Evolutionary conservation across 1,284 basidiomycete species (phyloP).

Genomic region (Leucoagaricus sp.): DNA sequence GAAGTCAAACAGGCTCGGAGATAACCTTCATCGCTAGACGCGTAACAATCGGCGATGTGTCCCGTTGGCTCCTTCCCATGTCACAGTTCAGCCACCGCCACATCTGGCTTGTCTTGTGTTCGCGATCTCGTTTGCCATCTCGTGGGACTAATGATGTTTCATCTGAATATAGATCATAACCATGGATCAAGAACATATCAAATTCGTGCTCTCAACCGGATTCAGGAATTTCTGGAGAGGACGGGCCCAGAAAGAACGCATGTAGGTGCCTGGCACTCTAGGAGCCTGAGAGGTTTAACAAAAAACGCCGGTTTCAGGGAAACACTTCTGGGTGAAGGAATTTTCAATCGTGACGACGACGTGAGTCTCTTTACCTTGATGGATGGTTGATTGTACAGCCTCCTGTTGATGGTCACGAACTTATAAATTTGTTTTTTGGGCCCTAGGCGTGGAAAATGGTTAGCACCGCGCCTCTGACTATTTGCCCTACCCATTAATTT

Average conservation of each 20-base stretch:
- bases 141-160: conserved; percentile 17
- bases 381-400: conserved; percentile 5
- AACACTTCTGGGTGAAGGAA: conserved; percentile 66
- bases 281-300: background rate
- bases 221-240: conserved; percentile 70
- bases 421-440: conserved; percentile 15
- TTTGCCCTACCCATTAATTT: conserved; percentile 9
- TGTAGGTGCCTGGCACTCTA: conserved; percentile 43
- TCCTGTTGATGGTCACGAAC: background rate
- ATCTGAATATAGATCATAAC: conserved; percentile 54
- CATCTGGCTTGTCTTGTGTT: background rate
- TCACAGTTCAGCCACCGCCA: too few relatives aligned
- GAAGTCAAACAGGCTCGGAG: too few relatives aligned
- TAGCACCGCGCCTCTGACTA: conserved; percentile 18
- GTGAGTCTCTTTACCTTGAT: conserved; percentile 31
- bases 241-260: conserved; percentile 56
- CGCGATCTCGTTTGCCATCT: background rate
- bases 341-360: conserved; percentile 75
- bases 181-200: conserved; percentile 70
- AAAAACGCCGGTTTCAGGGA: conserved; percentile 44
- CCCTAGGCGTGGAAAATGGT: conserved; percentile 55
- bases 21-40: too few relatives aligned
- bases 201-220: conserved; percentile 66
- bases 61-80: background rate
- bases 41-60: too few relatives aligned